Evolutionary conservation across 2,329 filamentous ascomycete genomes (phyloP).

Genomic region (Dichotomopilus funicola): DNA sequence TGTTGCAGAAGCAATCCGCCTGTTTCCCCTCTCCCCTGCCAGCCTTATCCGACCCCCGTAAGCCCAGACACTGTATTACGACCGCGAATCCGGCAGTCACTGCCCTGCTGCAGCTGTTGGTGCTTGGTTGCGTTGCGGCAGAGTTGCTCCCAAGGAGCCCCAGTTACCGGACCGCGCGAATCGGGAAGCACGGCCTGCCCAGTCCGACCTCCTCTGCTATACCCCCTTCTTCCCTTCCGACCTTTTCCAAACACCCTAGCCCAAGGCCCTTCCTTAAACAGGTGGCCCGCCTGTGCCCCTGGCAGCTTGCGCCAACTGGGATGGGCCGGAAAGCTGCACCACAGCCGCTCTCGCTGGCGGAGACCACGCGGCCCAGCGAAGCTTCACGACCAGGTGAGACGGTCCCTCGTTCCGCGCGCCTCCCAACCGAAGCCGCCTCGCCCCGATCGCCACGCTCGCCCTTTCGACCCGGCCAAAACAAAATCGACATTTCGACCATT

Average conservation of each 20-base stretch:
- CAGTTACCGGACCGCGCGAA: conserved; percentile 24
- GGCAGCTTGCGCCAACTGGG: conserved; percentile 14
- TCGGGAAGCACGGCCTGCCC: conserved; percentile 23
- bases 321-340: conserved; percentile 56
- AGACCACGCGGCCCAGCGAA: conserved; percentile 31
- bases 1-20: conserved; percentile 30
- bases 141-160: background rate
- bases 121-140: conserved; percentile 29
- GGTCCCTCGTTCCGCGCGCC: conserved; percentile 27
- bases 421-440: conserved; percentile 36
- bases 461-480: conserved; percentile 39
- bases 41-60: conserved; percentile 14
- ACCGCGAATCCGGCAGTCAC: conserved; percentile 27
- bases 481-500: conserved; percentile 17
- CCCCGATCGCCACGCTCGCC: conserved; percentile 40
- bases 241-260: conserved; percentile 1
- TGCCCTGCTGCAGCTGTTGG: conserved; percentile 3
- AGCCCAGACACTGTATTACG: conserved; percentile 32
- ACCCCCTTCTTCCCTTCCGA: too few relatives aligned
- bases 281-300: conserved; percentile 18
- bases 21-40: conserved; percentile 25
- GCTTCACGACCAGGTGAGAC: conserved; percentile 31
- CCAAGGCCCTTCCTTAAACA: conserved; percentile 21
- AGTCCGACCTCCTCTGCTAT: background rate
- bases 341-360: conserved; percentile 50